phyloP scores from a whole-genome alignment of 345 rosid species.

The Syzygium jambos region DNA sequence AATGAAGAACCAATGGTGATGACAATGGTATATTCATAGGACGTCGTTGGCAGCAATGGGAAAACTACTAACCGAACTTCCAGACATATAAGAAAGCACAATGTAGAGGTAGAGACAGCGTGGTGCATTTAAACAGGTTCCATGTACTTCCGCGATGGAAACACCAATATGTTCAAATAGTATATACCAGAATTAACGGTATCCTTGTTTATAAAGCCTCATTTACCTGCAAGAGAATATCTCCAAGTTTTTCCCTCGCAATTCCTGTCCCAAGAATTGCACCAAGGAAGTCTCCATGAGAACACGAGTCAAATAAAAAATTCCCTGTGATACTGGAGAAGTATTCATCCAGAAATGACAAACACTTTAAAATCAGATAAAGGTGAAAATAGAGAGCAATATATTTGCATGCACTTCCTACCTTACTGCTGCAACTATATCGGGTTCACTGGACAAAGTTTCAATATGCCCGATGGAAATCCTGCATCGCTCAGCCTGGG shows the following conservation, averaged over 20 bases:
- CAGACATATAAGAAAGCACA: not conserved
- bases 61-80: not conserved
- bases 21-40: not conserved
- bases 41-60: not conserved
- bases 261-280: constrained; percentile 90
- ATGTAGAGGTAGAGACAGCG: not conserved
- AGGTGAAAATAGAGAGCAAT: not conserved
- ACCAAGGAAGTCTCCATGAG: constrained; percentile 95
- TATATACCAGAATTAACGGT: not conserved
- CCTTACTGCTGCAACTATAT: constrained; percentile 74
- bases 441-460: constrained; percentile 47
- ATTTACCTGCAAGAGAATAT: constrained; percentile 76
- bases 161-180: not conserved
- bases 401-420: constrained; percentile 6
- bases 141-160: not conserved
- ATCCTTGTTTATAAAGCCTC: not conserved
- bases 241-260: constrained; percentile 81
- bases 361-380: not conserved
- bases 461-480: constrained; percentile 77
- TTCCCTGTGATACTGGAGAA: constrained; percentile 63
- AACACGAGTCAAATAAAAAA: constrained; percentile 67
- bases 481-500: constrained; percentile 91
- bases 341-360: not conserved
- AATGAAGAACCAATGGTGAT: not conserved
- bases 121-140: not conserved